A percentile compares a stretch with the other conserved stretches of the same genome.
These are phyloP conservation scores for Wickerhamiella hasegawae DNA, from an alignment of 805 yeast genomes.

Conservation along the genomic window DNA sequence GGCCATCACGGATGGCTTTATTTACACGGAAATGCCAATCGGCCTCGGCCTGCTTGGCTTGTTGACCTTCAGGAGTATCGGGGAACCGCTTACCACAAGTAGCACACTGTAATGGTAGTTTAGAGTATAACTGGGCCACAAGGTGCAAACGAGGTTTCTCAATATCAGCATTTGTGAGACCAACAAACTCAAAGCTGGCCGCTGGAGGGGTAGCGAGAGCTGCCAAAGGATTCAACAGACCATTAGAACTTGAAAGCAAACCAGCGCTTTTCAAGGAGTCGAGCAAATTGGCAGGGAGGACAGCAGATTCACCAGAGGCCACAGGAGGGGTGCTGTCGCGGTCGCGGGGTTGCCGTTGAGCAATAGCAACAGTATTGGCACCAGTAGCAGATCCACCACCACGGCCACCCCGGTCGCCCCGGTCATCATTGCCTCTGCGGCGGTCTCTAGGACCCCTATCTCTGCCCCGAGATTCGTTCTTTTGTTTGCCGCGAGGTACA, in stretches of 20 bases:
- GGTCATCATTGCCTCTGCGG: not conserved
- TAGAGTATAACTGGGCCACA: slow-evolving; percentile 32
- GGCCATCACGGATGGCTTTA: slow-evolving; percentile 44
- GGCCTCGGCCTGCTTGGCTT: slow-evolving; percentile 46
- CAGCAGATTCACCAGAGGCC: no score
- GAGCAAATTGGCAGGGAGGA: no score
- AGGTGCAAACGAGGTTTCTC: slow-evolving; percentile 20
- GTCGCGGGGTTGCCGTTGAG: no score
- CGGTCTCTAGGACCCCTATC: not conserved
- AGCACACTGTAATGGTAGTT: slow-evolving; percentile 65
- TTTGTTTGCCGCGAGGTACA: not conserved
- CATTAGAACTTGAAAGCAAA: not conserved
- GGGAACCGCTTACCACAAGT: slow-evolving; percentile 80
- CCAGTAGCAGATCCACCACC: slow-evolving; percentile 4
- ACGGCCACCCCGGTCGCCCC: not conserved
- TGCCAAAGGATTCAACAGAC: not conserved
- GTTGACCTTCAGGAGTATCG: slow-evolving; percentile 38
- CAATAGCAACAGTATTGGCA: not conserved
- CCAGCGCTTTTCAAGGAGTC: not conserved
- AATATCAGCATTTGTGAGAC: slow-evolving; percentile 19
- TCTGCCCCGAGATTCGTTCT: not conserved
- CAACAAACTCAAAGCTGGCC: slow-evolving; percentile 14
- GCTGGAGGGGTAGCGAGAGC: slow-evolving; percentile 1
- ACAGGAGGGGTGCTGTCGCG: no score
- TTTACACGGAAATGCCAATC: slow-evolving; percentile 96